A percentile compares a stretch with the other conserved stretches of the same genome.
Evolutionary conservation across 2,329 filamentous ascomycete genomes (phyloP).

Genomic region (Trichoderma oligosporum): DNA sequence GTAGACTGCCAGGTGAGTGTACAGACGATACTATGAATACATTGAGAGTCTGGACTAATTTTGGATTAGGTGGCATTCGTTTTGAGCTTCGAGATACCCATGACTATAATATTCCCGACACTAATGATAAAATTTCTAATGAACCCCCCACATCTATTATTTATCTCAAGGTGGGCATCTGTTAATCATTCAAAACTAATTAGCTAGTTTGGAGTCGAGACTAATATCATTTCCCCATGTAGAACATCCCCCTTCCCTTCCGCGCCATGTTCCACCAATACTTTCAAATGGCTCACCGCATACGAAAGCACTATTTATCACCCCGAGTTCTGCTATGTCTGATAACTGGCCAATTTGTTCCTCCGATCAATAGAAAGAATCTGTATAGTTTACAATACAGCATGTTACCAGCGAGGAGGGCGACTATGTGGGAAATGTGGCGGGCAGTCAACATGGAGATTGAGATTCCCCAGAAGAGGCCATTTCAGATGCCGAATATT

Average conservation of each 20-base stretch:
- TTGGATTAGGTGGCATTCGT: slow-evolving; percentile 58
- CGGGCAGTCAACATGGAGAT: slow-evolving; percentile 55
- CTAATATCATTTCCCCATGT: neutral
- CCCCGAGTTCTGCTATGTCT: slow-evolving; percentile 84
- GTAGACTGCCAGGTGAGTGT: slow-evolving; percentile 71
- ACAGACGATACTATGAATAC: neutral
- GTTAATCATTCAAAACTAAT: neutral
- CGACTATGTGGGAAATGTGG: slow-evolving; percentile 85
- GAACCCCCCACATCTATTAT: slow-evolving; percentile 74
- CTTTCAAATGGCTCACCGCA: slow-evolving; percentile 86
- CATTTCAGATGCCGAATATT: slow-evolving; percentile 36
- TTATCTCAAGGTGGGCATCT: slow-evolving; percentile 67
- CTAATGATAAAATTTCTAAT: slow-evolving; percentile 39
- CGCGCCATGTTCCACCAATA: slow-evolving; percentile 97
- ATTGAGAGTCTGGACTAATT: neutral
- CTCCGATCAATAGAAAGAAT: slow-evolving; percentile 89
- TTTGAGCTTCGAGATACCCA: slow-evolving; percentile 83
- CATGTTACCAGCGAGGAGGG: slow-evolving; percentile 83
- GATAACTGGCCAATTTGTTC: slow-evolving; percentile 85
- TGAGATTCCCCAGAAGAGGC: slow-evolving; percentile 41
- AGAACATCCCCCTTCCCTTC: slow-evolving; percentile 86
- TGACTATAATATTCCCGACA: slow-evolving; percentile 41
- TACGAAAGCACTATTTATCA: slow-evolving; percentile 92
- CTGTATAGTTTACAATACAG: slow-evolving; percentile 96
- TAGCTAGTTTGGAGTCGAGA: no score